Evolutionary conservation across 1,139 yeast species (phyloP).

Genomic region (Debaryomycetaceae sp.): DNA sequence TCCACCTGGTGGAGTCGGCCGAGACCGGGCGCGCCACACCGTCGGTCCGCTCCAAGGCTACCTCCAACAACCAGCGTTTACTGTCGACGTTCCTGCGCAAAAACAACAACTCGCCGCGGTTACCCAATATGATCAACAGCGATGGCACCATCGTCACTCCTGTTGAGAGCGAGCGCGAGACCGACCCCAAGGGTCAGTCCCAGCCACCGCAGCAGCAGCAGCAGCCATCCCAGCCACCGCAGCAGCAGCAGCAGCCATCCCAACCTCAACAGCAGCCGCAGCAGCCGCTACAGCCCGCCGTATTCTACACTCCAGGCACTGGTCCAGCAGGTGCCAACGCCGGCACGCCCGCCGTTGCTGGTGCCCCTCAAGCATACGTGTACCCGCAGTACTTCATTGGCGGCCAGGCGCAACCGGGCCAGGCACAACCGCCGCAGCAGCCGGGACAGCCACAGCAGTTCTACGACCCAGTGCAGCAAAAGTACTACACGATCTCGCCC

Average conservation of each 20-base stretch:
- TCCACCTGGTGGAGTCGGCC: constrained; percentile 20
- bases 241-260: constrained; percentile 9
- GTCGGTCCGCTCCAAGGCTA: constrained; percentile 8
- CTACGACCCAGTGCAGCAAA: constrained; percentile 46
- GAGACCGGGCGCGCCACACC: constrained; percentile 9
- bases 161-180: constrained; percentile 23
- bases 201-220: constrained; percentile 5
- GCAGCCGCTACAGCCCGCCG: constrained; percentile 6
- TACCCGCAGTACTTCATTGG: too few relatives aligned
- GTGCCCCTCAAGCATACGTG: constrained; percentile 1
- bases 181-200: constrained; percentile 2
- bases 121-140: constrained; percentile 43
- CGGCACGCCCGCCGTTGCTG: constrained; percentile 12
- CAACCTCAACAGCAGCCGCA: constrained; percentile 7
- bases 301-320: not conserved
- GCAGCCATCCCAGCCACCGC: constrained; percentile 9
- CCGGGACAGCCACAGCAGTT: constrained; percentile 34
- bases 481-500: constrained; percentile 41
- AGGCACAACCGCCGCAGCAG: constrained; percentile 5
- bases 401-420: constrained; percentile 1
- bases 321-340: constrained; percentile 9
- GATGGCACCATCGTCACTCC: constrained; percentile 48
- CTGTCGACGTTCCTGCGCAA: constrained; percentile 36
- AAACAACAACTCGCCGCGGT: constrained; percentile 33
- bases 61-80: constrained; percentile 16